phyloP scores from a whole-genome alignment of 352 stramenopile genomes.

The Globisporangium echinulatum region DNA sequence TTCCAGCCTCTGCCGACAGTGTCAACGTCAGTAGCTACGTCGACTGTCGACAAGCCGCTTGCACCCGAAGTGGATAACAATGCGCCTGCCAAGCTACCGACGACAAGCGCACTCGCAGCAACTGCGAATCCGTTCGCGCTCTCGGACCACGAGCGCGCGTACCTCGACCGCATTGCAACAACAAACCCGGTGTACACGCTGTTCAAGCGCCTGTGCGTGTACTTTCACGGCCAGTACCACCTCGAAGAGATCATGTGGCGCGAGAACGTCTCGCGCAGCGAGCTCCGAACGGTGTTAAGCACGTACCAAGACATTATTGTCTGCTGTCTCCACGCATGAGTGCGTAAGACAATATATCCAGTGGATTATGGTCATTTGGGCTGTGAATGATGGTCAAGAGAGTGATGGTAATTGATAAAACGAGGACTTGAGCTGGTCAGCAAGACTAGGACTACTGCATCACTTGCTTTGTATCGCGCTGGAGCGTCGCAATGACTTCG shows the following conservation, averaged over 20 bases:
- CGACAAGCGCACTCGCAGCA: background rate
- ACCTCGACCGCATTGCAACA: constrained; percentile 76
- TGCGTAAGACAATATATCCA: background rate
- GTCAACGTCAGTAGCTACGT: too few species aligned
- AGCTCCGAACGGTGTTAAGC: constrained; percentile 71
- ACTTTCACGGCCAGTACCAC: constrained; percentile 84
- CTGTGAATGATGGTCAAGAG: background rate
- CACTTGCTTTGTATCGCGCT: background rate
- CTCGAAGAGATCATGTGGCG: constrained; percentile 89
- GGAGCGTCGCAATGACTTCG: constrained; percentile 41
- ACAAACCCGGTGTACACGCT: constrained; percentile 73
- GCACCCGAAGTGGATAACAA: too few species aligned
- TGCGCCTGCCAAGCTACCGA: too few species aligned
- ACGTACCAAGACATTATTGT: constrained; percentile 86
- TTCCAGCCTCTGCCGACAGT: too few species aligned
- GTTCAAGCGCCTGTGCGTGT: constrained; percentile 77
- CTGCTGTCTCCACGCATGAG: constrained; percentile 49
- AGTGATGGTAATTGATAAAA: background rate
- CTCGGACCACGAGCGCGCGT: constrained; percentile 60
- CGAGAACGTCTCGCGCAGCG: constrained; percentile 75
- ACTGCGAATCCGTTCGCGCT: constrained; percentile 38
- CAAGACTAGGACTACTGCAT: background rate
- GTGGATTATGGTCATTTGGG: too few species aligned
- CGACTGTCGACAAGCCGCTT: too few species aligned
- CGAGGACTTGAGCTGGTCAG: background rate